Evolutionary conservation across 495 filamentous ascomycete species (phyloP), one percentile per base, ranked within the genome.

Genomic region (Pyrenula aspistea): DNA sequence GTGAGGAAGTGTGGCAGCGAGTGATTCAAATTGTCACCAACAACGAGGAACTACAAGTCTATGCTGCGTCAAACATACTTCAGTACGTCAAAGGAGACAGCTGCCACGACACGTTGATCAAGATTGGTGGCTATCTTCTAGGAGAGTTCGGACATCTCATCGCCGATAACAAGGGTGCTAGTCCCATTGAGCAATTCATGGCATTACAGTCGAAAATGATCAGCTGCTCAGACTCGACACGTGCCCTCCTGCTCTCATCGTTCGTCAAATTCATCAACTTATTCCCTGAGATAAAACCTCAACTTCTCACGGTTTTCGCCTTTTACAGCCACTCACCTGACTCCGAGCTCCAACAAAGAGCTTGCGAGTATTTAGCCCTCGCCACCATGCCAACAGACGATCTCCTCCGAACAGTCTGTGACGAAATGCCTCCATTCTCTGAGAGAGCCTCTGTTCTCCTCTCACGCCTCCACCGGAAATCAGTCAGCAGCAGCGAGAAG

Each of bases 21-120:
- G 91, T 99, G 56, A 96, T 96, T 60, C 94, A 97, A 69, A 97
- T 99, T 62, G 91, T 99, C 57, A 96, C 94, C 42, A 99, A 99
- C 72, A 99, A 99, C 70, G 94, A 99, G 66, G 91, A 96, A 68
- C 77, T 98, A 47, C 93, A 98, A 72, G 86, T 94, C 1, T 98
- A 98, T 69, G 93, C 93, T 0, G 92, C 92, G 10, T 87, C 93
- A 63, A 94, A 91, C 59, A 90, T 91, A 25, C 73, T 98, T 10
- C 82, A 88, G 53, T 94, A 97, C 63, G 71, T 94, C 63, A 95
- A 97, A 69, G 83, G 82, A 15, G 91, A 95, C 63, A 85, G 87
- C 63, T 95, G 91, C 68, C 93, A 98, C 63, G 93, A 98, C 71
- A 97, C 93, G 8, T 70, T 98, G 57, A 88, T 97, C 59, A 97